A percentile compares a stretch with the other conserved stretches of the same genome.
Evolutionary conservation across 768 basidiomycete species (phyloP).

Genomic region (Lactarius quietus): DNA sequence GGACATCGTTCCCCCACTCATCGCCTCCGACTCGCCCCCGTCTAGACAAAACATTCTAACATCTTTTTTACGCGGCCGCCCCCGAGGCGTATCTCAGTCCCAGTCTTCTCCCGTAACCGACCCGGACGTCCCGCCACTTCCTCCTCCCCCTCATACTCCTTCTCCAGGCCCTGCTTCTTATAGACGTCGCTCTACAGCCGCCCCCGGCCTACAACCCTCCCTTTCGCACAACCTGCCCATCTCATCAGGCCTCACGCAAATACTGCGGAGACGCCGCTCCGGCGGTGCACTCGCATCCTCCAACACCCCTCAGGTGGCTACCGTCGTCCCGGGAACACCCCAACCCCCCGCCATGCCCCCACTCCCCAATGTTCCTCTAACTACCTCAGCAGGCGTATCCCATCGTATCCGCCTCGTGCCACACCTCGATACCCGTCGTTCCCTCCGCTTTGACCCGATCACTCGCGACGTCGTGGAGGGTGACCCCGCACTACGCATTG

Average conservation of each 20-base stretch:
- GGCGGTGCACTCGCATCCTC: slow-evolving; percentile 48
- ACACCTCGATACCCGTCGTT: slow-evolving; percentile 86
- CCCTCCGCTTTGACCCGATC: slow-evolving; percentile 91
- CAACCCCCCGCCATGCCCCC: slow-evolving; percentile 27
- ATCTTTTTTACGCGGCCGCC: slow-evolving; percentile 66
- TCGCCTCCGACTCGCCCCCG: slow-evolving; percentile 28
- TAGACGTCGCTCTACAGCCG: slow-evolving; percentile 41
- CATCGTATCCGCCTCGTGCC: slow-evolving; percentile 93
- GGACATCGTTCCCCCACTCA: slow-evolving; percentile 11
- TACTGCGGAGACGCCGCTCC: slow-evolving; percentile 65
- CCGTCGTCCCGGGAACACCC: slow-evolving; percentile 25
- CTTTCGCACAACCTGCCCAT: slow-evolving; percentile 34
- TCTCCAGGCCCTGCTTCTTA: slow-evolving; percentile 33
- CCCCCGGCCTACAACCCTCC: slow-evolving; percentile 38
- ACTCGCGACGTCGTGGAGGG: slow-evolving; percentile 73
- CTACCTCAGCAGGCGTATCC: slow-evolving; percentile 30
- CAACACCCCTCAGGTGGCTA: slow-evolving; percentile 30
- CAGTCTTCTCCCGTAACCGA: slow-evolving; percentile 39
- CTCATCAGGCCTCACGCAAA: slow-evolving; percentile 48
- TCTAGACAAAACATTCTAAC: slow-evolving; percentile 65
- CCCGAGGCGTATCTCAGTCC: slow-evolving; percentile 63
- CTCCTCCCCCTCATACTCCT: slow-evolving; percentile 35
- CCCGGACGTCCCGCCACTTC: slow-evolving; percentile 46
- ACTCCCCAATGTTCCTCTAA: slow-evolving; percentile 25
- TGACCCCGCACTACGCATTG: slow-evolving; percentile 76